Percentiles rank a stretch among this genome's conserved stretches.
These are phyloP conservation scores for Claviceps lovelessii DNA, from an alignment of 2,329 filamentous ascomycete genomes.

Conservation along the genomic window DNA sequence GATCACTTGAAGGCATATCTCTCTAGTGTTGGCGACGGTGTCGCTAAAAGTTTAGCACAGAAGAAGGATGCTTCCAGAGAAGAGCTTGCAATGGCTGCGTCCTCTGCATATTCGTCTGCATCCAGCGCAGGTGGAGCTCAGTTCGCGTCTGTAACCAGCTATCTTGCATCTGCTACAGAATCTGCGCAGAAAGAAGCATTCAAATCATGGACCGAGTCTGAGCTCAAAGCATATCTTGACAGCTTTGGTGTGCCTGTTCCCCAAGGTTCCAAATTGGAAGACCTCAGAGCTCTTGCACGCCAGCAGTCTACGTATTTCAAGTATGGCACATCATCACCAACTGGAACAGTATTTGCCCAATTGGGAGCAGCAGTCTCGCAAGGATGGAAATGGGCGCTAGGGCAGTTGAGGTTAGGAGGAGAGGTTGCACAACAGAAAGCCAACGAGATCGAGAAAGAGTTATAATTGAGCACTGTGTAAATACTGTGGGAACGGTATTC, in stretches of 20 bases:
- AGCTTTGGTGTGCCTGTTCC: slow-evolving; percentile 57
- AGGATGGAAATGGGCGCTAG: slow-evolving; percentile 36
- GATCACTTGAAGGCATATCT: slow-evolving; percentile 54
- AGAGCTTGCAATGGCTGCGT: slow-evolving; percentile 54
- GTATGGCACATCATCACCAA: slow-evolving; percentile 56
- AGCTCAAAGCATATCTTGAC: slow-evolving; percentile 68
- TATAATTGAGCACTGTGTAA: neutral
- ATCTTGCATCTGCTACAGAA: slow-evolving; percentile 51
- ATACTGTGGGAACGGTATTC: neutral
- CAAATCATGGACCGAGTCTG: slow-evolving; percentile 57
- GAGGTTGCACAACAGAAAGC: slow-evolving; percentile 35
- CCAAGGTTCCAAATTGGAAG: slow-evolving; percentile 53
- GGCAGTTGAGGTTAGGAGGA: slow-evolving; percentile 33
- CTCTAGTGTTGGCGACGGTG: slow-evolving; percentile 33
- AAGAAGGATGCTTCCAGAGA: slow-evolving; percentile 54
- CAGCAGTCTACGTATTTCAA: slow-evolving; percentile 64
- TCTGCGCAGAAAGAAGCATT: slow-evolving; percentile 52
- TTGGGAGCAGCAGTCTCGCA: slow-evolving; percentile 34
- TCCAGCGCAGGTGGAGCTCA: slow-evolving; percentile 41
- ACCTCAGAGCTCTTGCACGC: slow-evolving; percentile 56
- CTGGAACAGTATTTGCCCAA: slow-evolving; percentile 52
- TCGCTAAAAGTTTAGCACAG: slow-evolving; percentile 44
- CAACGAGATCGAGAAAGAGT: slow-evolving; percentile 16
- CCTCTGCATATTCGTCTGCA: slow-evolving; percentile 44
- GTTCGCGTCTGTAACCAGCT: slow-evolving; percentile 57